Conservation (phyloP, 208 protist genomes). For the Tritrichomonas musculus region DNA sequence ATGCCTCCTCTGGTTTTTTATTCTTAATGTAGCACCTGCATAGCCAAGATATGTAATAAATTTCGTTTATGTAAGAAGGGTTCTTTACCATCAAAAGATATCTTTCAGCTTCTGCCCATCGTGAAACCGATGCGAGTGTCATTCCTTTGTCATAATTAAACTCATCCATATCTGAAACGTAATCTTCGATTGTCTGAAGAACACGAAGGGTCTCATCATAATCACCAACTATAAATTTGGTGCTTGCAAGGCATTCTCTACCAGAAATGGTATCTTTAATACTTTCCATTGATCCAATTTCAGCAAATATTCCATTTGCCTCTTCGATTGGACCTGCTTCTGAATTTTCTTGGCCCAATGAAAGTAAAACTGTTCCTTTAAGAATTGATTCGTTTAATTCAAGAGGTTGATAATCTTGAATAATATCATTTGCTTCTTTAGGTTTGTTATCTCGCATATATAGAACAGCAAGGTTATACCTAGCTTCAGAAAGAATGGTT, state of each 20-base stretch:
- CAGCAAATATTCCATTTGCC: not conserved
- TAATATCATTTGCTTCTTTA: not conserved
- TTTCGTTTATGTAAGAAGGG: not conserved
- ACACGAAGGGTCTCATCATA: not conserved
- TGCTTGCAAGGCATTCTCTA: not conserved
- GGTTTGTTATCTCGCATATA: not conserved
- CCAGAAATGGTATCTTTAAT: not conserved
- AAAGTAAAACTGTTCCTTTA: not conserved
- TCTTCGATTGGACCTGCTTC: not conserved
- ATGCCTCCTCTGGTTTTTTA: not conserved
- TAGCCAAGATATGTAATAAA: not conserved
- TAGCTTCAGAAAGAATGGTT: not conserved
- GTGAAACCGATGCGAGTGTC: not conserved
- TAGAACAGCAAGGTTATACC: not conserved
- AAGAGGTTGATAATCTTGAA: not conserved
- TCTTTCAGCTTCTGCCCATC: slow-evolving; percentile 17
- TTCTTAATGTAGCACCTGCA: slow-evolving; percentile 27
- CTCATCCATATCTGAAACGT: not conserved
- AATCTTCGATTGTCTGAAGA: slow-evolving; percentile 18
- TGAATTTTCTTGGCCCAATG: not conserved
- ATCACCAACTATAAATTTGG: not conserved
- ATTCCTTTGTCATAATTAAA: not conserved
- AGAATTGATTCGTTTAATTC: not conserved
- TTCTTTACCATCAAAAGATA: not conserved
- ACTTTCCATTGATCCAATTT: not conserved